A percentile compares a stretch with the other conserved stretches of the same genome.
phyloP scores from a whole-genome alignment of 2,329 filamentous ascomycete genomes.

The Scleromitrula shiraiana region DNA sequence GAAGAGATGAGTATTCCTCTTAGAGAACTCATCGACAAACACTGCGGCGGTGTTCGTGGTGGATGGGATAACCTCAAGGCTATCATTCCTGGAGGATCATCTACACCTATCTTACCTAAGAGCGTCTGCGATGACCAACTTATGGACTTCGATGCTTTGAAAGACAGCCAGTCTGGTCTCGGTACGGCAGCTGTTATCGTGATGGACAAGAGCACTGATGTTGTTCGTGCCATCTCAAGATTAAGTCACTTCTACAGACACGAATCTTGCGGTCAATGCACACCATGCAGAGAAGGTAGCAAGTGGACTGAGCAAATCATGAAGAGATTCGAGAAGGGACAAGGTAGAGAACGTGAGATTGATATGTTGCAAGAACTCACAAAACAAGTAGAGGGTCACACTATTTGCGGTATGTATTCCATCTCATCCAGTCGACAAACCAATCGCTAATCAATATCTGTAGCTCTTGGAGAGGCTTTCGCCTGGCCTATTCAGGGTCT shows the following conservation, averaged over 20 bases:
- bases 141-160: conserved; percentile 98
- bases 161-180: conserved; percentile 95
- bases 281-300: conserved; percentile 96
- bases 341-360: conserved; percentile 84
- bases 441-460: conserved; percentile 12
- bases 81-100: conserved; percentile 92
- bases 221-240: conserved; percentile 87
- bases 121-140: conserved; percentile 84
- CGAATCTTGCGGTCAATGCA: conserved; percentile 97
- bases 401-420: conserved; percentile 72
- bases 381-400: conserved; percentile 98
- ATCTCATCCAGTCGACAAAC: neutral
- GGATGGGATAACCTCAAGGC: conserved; percentile 98
- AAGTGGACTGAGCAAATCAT: conserved; percentile 99
- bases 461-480: conserved; percentile 90
- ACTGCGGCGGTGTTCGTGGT: conserved; percentile 92
- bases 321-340: conserved; percentile 87
- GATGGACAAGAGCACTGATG: conserved; percentile 97
- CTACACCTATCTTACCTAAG: conserved; percentile 91
- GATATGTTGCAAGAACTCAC: conserved; percentile 99
- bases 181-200: conserved; percentile 97
- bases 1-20: conserved; percentile 99
- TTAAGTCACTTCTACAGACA: conserved; percentile 97
- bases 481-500: conserved; percentile 98
- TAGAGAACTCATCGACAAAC: conserved; percentile 92